phyloP scores from a whole-genome alignment of 495 filamentous ascomycete genomes.

The Penicillium pancosmium region DNA sequence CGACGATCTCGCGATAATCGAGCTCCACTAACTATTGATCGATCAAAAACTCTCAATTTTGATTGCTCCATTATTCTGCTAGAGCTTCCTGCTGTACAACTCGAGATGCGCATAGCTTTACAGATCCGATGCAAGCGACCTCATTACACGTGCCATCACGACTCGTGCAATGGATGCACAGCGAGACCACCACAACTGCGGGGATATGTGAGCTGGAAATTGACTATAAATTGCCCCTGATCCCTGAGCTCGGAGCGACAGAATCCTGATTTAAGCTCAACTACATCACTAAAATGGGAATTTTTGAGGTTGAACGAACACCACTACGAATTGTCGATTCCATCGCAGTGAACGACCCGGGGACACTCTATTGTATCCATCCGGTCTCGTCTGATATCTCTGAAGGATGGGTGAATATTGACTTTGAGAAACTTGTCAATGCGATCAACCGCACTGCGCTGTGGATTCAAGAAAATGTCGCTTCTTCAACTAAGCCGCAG shows the following conservation, averaged over 20 bases:
- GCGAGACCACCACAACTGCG: neutral
- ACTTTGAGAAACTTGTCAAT: slow-evolving; percentile 49
- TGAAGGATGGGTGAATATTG: slow-evolving; percentile 57
- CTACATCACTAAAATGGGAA: slow-evolving; percentile 5
- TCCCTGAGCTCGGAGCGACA: neutral
- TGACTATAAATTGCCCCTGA: neutral
- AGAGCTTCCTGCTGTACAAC: neutral
- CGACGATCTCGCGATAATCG: neutral
- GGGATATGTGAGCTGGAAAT: neutral
- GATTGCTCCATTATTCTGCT: neutral
- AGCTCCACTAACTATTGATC: neutral
- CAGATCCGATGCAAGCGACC: neutral
- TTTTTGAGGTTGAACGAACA: neutral
- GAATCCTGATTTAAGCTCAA: neutral
- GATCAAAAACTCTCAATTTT: neutral
- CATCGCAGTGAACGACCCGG: slow-evolving; percentile 39
- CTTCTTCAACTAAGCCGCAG: slow-evolving; percentile 19
- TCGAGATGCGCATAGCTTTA: neutral
- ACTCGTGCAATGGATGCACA: neutral
- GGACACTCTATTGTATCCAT: slow-evolving; percentile 43
- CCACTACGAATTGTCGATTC: slow-evolving; percentile 44
- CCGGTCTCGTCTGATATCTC: slow-evolving; percentile 43
- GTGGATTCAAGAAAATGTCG: slow-evolving; percentile 45
- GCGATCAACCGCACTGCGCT: slow-evolving; percentile 55
- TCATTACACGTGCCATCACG: neutral